Conservation (phyloP, 352 stramenopile genomes). For the Phytophthora pini region DNA sequence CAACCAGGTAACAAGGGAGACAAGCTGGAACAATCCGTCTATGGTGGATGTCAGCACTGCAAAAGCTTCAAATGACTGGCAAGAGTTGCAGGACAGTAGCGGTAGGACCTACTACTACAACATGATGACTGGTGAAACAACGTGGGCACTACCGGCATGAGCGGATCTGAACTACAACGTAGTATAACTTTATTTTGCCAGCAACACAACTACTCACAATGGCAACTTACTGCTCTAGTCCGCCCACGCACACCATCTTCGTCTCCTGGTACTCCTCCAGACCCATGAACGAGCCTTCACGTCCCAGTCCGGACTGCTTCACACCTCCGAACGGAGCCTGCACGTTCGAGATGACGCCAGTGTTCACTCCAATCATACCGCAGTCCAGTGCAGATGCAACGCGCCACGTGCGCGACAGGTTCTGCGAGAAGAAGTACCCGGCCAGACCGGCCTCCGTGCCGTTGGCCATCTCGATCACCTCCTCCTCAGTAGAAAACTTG, state of each 20-base stretch:
- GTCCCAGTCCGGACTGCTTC: conserved; percentile 90
- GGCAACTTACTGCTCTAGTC: conserved; percentile 44
- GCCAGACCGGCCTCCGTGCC: conserved; percentile 92
- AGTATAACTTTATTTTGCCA: conserved; percentile 31
- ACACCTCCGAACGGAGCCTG: conserved; percentile 91
- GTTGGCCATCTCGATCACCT: conserved; percentile 96
- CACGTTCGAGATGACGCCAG: conserved; percentile 85
- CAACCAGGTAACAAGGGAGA: conserved; percentile 47
- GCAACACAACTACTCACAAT: conserved; percentile 10
- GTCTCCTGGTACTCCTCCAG: conserved; percentile 97
- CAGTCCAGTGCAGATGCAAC: conserved; percentile 90
- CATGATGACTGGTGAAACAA: conserved; percentile 39
- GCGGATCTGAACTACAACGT: not conserved
- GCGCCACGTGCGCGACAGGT: conserved; percentile 89
- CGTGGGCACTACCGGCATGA: conserved; percentile 30
- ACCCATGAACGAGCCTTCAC: conserved; percentile 90
- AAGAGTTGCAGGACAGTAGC: conserved; percentile 28
- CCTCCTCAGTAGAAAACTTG: conserved; percentile 94
- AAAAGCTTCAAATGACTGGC: conserved; percentile 17
- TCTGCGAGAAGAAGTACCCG: conserved; percentile 95
- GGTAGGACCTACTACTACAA: conserved; percentile 57
- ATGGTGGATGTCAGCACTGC: not conserved
- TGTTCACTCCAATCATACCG: conserved; percentile 96
- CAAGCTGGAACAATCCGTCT: conserved; percentile 45
- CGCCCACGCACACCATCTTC: conserved; percentile 94